phyloP scores from a whole-genome alignment of 2,329 filamentous ascomycete genomes.

The Aspergillus candidus region DNA sequence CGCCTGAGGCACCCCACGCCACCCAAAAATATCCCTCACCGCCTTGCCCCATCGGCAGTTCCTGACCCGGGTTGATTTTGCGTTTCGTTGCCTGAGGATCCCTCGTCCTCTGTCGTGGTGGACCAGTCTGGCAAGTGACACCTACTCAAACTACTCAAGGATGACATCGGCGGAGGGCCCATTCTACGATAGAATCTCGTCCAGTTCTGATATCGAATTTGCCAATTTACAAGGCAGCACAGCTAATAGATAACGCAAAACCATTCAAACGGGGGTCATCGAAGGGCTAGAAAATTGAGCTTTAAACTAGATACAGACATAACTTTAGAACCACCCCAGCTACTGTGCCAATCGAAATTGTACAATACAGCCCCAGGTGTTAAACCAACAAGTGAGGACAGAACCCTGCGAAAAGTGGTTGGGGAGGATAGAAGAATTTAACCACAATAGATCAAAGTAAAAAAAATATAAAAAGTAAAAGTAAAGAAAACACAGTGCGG shows the following conservation, averaged over 20 bases:
- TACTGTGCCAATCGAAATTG: slow-evolving; percentile 8
- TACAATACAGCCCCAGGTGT: slow-evolving; percentile 20
- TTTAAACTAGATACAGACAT: slow-evolving; percentile 1
- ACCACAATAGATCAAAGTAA: slow-evolving; percentile 2
- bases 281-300: slow-evolving; percentile 3
- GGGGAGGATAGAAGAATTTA: slow-evolving; percentile 3
- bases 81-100: slow-evolving; percentile 11
- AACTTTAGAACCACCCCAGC: slow-evolving; percentile 7
- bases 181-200: too few species aligned
- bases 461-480: slow-evolving; percentile 7
- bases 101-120: too few species aligned
- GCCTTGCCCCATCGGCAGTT: too few species aligned
- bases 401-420: slow-evolving; percentile 8
- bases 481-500: slow-evolving; percentile 1
- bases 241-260: not conserved
- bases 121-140: too few species aligned
- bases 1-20: not conserved
- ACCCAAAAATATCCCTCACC: too few species aligned
- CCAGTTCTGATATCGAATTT: not conserved
- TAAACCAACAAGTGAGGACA: slow-evolving; percentile 12
- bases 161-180: too few species aligned
- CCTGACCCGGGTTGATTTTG: too few species aligned
- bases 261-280: slow-evolving; percentile 8
- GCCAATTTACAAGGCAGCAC: not conserved
- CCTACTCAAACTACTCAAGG: too few species aligned